These are phyloP conservation scores for Debaryomycetaceae sp. DNA, from an alignment of 1,139 yeast genomes.

Conservation along the genomic window DNA sequence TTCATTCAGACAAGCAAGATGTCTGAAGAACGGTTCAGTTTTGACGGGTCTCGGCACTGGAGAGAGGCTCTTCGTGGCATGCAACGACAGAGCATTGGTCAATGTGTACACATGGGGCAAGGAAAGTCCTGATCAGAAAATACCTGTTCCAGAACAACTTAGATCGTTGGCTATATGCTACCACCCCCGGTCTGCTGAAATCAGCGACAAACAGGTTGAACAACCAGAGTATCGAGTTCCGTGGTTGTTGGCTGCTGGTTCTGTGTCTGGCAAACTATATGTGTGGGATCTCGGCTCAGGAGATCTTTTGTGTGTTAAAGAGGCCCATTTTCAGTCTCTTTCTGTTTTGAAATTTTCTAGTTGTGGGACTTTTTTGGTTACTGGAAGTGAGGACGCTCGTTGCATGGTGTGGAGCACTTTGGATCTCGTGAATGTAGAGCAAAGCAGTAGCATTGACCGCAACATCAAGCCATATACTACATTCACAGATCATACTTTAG, in stretches of 20 bases:
- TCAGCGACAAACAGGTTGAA: slow-evolving; percentile 5
- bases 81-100: slow-evolving; percentile 66
- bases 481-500: slow-evolving; percentile 73
- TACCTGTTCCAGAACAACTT: slow-evolving; percentile 82
- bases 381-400: slow-evolving; percentile 83
- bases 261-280: slow-evolving; percentile 69
- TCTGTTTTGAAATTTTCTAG: slow-evolving; percentile 54
- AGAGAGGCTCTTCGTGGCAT: slow-evolving; percentile 57
- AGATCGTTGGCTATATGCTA: slow-evolving; percentile 53
- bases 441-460: slow-evolving; percentile 15
- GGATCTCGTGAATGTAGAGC: slow-evolving; percentile 50
- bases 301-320: slow-evolving; percentile 63
- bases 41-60: slow-evolving; percentile 42
- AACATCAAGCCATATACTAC: slow-evolving; percentile 43
- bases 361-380: slow-evolving; percentile 67
- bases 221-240: slow-evolving; percentile 46
- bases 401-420: slow-evolving; percentile 69
- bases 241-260: slow-evolving; percentile 73
- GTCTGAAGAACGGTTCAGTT: slow-evolving; percentile 44
- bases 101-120: slow-evolving; percentile 74
- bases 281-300: slow-evolving; percentile 90
- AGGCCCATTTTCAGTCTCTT: slow-evolving; percentile 81
- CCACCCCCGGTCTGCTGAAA: slow-evolving; percentile 22
- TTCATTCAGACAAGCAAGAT: slow-evolving; percentile 54
- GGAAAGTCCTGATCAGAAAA: slow-evolving; percentile 78